Evolutionary conservation across 441 rosid genomes (phyloP).

Genomic region (Geranium incanum): DNA sequence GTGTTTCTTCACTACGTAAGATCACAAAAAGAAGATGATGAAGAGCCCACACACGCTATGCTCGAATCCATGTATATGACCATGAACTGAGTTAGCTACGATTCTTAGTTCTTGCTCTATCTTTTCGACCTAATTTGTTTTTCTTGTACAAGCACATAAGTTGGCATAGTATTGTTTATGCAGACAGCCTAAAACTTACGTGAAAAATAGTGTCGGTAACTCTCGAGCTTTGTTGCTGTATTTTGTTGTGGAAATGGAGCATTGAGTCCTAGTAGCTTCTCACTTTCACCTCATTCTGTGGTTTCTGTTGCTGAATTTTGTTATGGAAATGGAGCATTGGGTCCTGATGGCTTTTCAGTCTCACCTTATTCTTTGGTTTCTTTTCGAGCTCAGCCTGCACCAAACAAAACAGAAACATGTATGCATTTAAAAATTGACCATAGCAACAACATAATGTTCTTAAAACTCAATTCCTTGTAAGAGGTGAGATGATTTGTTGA

Average conservation of each 20-base stretch:
- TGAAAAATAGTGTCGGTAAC: no score
- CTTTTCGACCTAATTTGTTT: no score
- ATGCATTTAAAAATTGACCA: not conserved
- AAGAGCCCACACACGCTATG: no score
- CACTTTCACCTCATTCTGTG: not conserved
- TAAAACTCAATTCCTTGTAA: not conserved
- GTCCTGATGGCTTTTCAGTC: not conserved
- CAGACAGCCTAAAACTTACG: no score
- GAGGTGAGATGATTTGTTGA: constrained; percentile 10
- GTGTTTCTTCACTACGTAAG: no score
- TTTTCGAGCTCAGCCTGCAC: not conserved
- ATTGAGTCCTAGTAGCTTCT: not conserved
- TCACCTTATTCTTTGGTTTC: not conserved
- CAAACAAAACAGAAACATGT: not conserved
- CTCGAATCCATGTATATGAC: no score
- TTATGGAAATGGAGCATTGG: not conserved
- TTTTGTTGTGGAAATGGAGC: not conserved
- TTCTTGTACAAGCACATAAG: no score
- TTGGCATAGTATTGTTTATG: no score
- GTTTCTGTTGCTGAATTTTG: not conserved
- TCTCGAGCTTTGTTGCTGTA: not conserved
- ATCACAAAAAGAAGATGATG: no score
- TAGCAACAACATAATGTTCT: not conserved
- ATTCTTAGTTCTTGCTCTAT: no score
- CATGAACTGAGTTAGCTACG: no score